Evolutionary conservation across 768 basidiomycete species (phyloP).

Genomic region (Mycena maculata): DNA sequence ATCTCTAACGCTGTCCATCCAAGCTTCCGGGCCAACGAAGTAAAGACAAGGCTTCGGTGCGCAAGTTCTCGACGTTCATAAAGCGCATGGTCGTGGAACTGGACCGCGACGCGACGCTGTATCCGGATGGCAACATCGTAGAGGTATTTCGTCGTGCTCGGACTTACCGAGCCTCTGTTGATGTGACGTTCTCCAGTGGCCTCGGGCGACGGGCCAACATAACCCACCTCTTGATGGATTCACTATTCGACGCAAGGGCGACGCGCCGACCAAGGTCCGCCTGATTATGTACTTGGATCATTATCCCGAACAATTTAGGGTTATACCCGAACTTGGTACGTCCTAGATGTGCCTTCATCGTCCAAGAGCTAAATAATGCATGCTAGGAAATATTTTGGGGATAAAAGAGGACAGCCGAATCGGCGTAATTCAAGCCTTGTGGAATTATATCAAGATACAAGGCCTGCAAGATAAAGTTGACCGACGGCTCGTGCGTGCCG

Average conservation of each 20-base stretch:
- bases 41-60: conserved; percentile 69
- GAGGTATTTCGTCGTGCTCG: conserved; percentile 66
- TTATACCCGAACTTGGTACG: conserved; percentile 79
- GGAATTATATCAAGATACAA: conserved; percentile 92
- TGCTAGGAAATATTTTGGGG: conserved; percentile 70
- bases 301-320: conserved; percentile 86
- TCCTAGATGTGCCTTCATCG: not conserved
- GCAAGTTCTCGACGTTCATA: conserved; percentile 89
- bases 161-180: not conserved
- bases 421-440: conserved; percentile 84
- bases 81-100: conserved; percentile 88
- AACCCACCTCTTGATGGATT: conserved; percentile 86
- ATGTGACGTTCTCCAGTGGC: conserved; percentile 61
- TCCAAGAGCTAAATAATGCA: conserved; percentile 8
- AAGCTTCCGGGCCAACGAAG: conserved; percentile 72
- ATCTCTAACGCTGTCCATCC: not conserved
- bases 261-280: conserved; percentile 79
- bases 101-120: conserved; percentile 84
- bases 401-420: conserved; percentile 88
- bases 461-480: conserved; percentile 87
- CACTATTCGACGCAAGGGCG: conserved; percentile 84
- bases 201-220: conserved; percentile 63
- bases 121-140: conserved; percentile 88
- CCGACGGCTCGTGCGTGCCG: conserved; percentile 74
- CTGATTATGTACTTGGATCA: conserved; percentile 91